Base-by-base conservation (phyloP, 495 filamentous ascomycete species). In the Xylaria castorea region DNA sequence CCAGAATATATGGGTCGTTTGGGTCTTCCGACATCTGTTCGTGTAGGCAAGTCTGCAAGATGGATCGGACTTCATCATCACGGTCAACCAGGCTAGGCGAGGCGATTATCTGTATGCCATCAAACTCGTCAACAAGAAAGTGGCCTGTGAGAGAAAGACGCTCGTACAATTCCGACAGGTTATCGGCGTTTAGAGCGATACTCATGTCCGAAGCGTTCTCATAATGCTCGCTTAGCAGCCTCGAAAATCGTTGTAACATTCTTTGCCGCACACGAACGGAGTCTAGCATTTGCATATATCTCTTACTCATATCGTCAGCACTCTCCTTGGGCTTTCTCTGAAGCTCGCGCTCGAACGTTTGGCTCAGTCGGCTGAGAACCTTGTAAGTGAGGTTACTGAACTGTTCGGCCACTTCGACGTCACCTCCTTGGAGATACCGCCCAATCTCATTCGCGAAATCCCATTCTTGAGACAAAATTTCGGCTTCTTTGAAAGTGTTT, bases 401-500 rank as follows among this genome's bases (percentile, higher is more conserved):
- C 77, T 99, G 97, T 82, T 99, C 96, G n/a, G 96, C 96, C 48
- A 98, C 97, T 83, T 98, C 94, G 36, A 98, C 91, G 82, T 98
- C 95, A 68, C 97, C 96, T 51, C 93, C 93, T 63, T 95, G 91
- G 48, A 99, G 87, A 75, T 94, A 92, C 30, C 92, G 88, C 16
- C 95, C 96, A 71, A 98, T 92, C 69, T 94, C 91, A 76, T 98
- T 98, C 1, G 92, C 94, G 73, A 97, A 98, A 34, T 92, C 92
- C 95, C 96, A 99, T 80, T 98, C 96, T 75, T 97, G 95, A 78
- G 97, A 95, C 40, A 99, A 83, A 73, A 99, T 93, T 81, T 99
- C 96, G 16, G 96, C 96, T 77, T 98, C 96, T 79, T 98, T 98
- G 87, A 98, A 98, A 0, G 96, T 97, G 81, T 98, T 99, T 79